Evolutionary conservation across 495 filamentous ascomycete genomes (phyloP).

Genomic region (Tuber microsphaerosporum): DNA sequence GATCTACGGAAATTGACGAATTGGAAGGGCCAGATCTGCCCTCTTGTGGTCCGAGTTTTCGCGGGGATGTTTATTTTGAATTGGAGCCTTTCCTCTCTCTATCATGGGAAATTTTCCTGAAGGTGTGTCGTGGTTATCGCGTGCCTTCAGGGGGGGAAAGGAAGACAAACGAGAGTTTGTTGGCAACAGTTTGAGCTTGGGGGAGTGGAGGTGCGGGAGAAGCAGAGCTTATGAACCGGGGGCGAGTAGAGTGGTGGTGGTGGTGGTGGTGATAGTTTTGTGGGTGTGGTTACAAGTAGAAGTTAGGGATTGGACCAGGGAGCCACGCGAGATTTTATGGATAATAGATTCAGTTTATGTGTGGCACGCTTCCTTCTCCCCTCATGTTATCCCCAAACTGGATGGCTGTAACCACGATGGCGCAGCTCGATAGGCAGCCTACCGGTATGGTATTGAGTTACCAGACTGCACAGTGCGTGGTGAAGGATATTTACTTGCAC

Average conservation of each 20-base stretch:
- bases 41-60: neutral
- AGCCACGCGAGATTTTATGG: slow-evolving; percentile 27
- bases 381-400: neutral
- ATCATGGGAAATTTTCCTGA: neutral
- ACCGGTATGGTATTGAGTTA: no score
- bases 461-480: neutral
- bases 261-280: neutral
- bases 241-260: neutral
- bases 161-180: slow-evolving; percentile 20
- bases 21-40: slow-evolving; percentile 19
- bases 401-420: neutral
- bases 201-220: slow-evolving; percentile 31
- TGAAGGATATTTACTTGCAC: neutral
- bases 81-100: neutral
- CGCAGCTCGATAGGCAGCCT: neutral
- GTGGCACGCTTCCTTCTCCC: neutral
- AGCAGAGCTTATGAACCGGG: slow-evolving; percentile 33
- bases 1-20: slow-evolving; percentile 26
- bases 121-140: neutral
- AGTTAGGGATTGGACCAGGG: slow-evolving; percentile 23
- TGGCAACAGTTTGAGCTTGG: neutral
- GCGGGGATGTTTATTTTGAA: neutral
- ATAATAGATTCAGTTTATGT: neutral
- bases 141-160: slow-evolving; percentile 6
- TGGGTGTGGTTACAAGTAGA: neutral